phyloP scores from a whole-genome alignment of 2,329 filamentous ascomycete species.

The Tolypocladium capitatum region DNA sequence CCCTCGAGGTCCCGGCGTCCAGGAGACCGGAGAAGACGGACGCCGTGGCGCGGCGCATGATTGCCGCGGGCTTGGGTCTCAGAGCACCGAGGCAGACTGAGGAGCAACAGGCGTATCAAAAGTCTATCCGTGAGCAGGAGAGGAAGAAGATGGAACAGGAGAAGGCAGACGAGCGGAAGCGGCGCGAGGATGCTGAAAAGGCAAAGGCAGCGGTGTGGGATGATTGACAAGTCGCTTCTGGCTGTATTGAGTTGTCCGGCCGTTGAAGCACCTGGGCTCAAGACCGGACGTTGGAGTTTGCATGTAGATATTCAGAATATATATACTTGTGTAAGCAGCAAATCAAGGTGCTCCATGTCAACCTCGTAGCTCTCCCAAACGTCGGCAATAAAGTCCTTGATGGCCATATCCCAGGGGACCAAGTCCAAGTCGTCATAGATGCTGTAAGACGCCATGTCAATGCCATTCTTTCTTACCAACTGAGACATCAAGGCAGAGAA shows the following conservation, averaged over 20 bases:
- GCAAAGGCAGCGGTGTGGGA: conserved; percentile 85
- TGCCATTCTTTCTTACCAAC: not conserved
- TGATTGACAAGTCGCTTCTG: conserved; percentile 31
- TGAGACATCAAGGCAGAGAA: no score
- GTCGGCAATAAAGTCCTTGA: conserved; percentile 7
- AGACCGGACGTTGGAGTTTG: not conserved
- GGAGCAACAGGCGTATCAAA: conserved; percentile 79
- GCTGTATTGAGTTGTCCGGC: not conserved
- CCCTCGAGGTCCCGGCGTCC: conserved; percentile 8
- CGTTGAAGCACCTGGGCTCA: not conserved
- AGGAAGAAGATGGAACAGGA: conserved; percentile 62
- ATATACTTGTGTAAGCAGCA: conserved; percentile 8
- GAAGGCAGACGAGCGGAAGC: conserved; percentile 47
- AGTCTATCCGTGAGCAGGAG: conserved; percentile 71
- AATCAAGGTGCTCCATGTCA: conserved; percentile 22
- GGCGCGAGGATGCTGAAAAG: conserved; percentile 53
- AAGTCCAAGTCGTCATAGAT: conserved; percentile 22
- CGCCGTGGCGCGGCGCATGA: conserved; percentile 77
- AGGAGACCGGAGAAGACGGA: conserved; percentile 79
- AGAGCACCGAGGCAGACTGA: conserved; percentile 70
- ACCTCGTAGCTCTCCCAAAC: conserved; percentile 11
- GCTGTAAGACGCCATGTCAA: conserved; percentile 4
- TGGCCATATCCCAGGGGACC: conserved; percentile 14
- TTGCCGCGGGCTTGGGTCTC: conserved; percentile 76
- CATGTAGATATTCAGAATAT: no score